Evolutionary conservation across 345 rosid species (phyloP).

Genomic region (Abelmoschus esculentus): DNA sequence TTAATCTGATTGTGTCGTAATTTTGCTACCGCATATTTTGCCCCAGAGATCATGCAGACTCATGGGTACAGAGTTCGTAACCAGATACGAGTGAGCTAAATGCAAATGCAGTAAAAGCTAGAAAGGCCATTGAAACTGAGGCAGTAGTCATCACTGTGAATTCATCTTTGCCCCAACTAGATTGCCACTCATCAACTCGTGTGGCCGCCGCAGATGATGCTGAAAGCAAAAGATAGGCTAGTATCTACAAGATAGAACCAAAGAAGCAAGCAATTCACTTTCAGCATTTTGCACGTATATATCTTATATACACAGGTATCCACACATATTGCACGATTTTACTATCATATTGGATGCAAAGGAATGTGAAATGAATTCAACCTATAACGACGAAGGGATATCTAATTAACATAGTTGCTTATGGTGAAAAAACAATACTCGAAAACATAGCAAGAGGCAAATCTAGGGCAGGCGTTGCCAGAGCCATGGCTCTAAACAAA

Average conservation of each 20-base stretch:
- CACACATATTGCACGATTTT: not conserved
- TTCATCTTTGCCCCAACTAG: slow-evolving; percentile 95
- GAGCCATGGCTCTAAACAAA: not conserved
- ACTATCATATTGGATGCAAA: not conserved
- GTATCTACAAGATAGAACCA: slow-evolving; percentile 40
- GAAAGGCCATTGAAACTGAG: slow-evolving; percentile 68
- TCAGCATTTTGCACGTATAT: not conserved
- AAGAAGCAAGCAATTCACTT: not conserved
- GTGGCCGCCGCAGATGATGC: slow-evolving; percentile 92
- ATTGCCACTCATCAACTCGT: slow-evolving; percentile 86
- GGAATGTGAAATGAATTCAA: not conserved
- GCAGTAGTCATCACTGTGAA: slow-evolving; percentile 92
- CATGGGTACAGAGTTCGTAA: slow-evolving; percentile 45
- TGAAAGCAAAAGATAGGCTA: slow-evolving; percentile 85
- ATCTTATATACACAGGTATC: not conserved
- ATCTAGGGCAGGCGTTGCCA: not conserved
- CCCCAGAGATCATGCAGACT: slow-evolving; percentile 22
- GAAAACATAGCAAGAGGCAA: not conserved
- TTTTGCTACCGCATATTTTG: not conserved
- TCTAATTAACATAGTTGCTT: not conserved
- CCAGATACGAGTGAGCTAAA: slow-evolving; percentile 76
- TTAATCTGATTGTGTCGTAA: not conserved
- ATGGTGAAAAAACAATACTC: not conserved
- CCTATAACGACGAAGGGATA: not conserved
- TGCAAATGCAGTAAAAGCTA: slow-evolving; percentile 72